Conservation (phyloP, 345 rosid genomes). For the Boechera retrofracta region DNA sequence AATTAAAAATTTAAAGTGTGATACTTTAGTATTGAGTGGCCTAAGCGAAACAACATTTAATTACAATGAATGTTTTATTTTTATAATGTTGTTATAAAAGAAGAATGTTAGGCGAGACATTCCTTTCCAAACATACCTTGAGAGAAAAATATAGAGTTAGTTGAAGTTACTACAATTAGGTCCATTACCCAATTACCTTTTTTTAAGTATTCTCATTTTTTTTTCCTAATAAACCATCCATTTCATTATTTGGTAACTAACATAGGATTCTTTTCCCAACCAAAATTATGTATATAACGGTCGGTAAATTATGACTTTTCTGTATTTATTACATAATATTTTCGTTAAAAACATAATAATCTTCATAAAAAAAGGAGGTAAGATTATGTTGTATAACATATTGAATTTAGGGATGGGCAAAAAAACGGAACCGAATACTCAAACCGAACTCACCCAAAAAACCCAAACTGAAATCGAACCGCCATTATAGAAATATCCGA, state of each 20-base stretch:
- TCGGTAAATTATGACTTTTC: not conserved
- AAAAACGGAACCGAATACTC: no score
- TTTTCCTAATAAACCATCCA: not conserved
- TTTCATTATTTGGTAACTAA: constrained; percentile 23
- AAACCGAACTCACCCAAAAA: no score
- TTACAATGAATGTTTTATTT: constrained; percentile 20
- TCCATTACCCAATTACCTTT: constrained; percentile 35
- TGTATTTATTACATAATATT: not conserved
- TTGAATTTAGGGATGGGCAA: no score
- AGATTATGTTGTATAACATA: no score
- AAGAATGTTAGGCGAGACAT: constrained; percentile 42
- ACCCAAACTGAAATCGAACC: no score
- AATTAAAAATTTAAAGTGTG: not conserved
- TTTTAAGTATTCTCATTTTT: not conserved
- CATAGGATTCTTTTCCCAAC: constrained; percentile 25
- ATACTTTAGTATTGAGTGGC: constrained; percentile 28
- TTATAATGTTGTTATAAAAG: constrained; percentile 19
- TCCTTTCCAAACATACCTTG: constrained; percentile 34
- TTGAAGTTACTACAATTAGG: constrained; percentile 37
- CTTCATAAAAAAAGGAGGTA: not conserved
- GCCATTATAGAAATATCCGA: no score
- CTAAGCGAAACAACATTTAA: constrained; percentile 13
- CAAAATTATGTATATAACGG: constrained; percentile 1
- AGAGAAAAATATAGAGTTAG: constrained; percentile 18
- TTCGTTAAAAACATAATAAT: not conserved